These are phyloP conservation scores for Pholiota molesta DNA, from an alignment of 768 basidiomycete genomes.

Conservation along the genomic window DNA sequence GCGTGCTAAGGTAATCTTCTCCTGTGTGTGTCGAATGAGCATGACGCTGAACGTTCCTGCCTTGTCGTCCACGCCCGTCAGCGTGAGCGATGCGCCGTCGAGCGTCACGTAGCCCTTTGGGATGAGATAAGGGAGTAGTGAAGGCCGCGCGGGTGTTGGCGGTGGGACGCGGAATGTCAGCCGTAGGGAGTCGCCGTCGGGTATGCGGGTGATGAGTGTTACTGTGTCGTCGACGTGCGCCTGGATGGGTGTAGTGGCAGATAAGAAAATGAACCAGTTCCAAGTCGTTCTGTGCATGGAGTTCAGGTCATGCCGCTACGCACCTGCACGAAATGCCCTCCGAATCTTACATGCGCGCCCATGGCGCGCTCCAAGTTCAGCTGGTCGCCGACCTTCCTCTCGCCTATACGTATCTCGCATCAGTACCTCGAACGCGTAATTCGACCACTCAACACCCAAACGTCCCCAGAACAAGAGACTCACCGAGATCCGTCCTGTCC, in stretches of 20 bases:
- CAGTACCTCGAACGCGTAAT: slow-evolving; percentile 12
- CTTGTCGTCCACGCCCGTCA: slow-evolving; percentile 76
- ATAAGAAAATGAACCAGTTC: slow-evolving; percentile 13
- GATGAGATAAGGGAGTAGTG: slow-evolving; percentile 81
- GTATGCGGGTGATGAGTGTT: slow-evolving; percentile 59
- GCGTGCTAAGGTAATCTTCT: slow-evolving; percentile 77
- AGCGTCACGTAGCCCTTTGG: slow-evolving; percentile 94
- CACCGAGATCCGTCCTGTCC: slow-evolving; percentile 87
- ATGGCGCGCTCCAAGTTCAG: slow-evolving; percentile 96
- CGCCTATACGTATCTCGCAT: slow-evolving; percentile 49
- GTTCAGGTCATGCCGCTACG: not conserved
- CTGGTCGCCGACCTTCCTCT: slow-evolving; percentile 74
- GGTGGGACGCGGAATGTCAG: slow-evolving; percentile 77
- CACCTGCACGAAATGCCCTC: slow-evolving; percentile 98
- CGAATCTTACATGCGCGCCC: slow-evolving; percentile 88
- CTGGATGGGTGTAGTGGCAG: slow-evolving; percentile 63
- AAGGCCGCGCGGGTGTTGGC: slow-evolving; percentile 57
- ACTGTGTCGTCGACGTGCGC: slow-evolving; percentile 95
- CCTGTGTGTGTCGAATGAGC: slow-evolving; percentile 94
- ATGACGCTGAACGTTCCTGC: slow-evolving; percentile 80
- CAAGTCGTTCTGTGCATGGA: too few relatives aligned
- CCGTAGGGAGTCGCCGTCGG: slow-evolving; percentile 89
- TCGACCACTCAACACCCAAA: slow-evolving; percentile 8
- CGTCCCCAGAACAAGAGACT: slow-evolving; percentile 4
- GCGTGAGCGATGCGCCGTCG: slow-evolving; percentile 91